Evolutionary conservation across 192 early-diverging fungal species (phyloP).

Genomic region (Coemansia sp.): DNA sequence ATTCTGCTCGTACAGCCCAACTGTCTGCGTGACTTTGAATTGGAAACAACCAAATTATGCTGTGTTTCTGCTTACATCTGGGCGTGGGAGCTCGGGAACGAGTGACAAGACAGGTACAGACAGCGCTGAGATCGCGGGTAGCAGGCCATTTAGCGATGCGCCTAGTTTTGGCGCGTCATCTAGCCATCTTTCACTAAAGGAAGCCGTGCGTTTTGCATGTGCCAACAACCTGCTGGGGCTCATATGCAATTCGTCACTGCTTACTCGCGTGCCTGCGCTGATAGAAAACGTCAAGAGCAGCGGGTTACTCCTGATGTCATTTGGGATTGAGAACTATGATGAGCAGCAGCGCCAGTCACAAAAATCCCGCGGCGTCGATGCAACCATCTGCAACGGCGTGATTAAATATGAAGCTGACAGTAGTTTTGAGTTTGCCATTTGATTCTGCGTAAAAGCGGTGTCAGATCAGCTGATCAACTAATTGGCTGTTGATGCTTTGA

Average conservation of each 20-base stretch:
- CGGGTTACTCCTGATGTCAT: constrained; percentile 88
- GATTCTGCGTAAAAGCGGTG: neutral
- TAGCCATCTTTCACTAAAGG: constrained; percentile 71
- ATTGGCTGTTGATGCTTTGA: neutral
- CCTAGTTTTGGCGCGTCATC: constrained; percentile 30
- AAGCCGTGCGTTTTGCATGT: constrained; percentile 91
- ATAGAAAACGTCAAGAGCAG: constrained; percentile 91
- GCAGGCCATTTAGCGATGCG: constrained; percentile 20
- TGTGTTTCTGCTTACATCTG: constrained; percentile 90
- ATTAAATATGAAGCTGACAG: constrained; percentile 53
- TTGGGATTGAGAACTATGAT: constrained; percentile 76
- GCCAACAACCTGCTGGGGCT: constrained; percentile 90
- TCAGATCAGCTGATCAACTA: constrained; percentile 1
- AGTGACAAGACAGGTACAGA: constrained; percentile 16
- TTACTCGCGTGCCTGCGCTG: constrained; percentile 88
- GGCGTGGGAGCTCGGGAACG: constrained; percentile 52
- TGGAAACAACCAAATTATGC: constrained; percentile 99
- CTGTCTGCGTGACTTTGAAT: constrained; percentile 89
- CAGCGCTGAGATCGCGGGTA: constrained; percentile 4
- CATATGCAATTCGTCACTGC: constrained; percentile 84
- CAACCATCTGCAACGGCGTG: constrained; percentile 72
- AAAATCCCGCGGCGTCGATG: constrained; percentile 85
- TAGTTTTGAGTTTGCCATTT: constrained; percentile 31
- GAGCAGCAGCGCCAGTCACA: constrained; percentile 67
- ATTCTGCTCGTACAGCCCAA: constrained; percentile 89